These are phyloP conservation scores for Lactarius quietus DNA, from an alignment of 768 basidiomycete species.

Conservation along the genomic window DNA sequence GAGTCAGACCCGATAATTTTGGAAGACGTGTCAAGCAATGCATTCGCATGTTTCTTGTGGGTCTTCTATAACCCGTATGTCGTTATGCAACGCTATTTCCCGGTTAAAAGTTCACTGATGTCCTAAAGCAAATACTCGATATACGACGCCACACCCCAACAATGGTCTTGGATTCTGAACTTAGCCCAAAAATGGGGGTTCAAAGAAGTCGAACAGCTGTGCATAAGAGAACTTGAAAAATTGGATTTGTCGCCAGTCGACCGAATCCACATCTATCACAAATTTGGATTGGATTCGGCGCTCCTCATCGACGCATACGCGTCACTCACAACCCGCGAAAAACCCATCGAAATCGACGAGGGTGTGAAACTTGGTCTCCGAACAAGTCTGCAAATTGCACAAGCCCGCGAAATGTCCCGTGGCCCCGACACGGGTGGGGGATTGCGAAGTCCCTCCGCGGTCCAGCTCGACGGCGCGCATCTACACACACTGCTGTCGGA, in stretches of 20 bases:
- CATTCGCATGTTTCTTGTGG: constrained; percentile 35
- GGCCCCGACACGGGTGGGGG: constrained; percentile 12
- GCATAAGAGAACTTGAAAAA: constrained; percentile 39
- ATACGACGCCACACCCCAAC: constrained; percentile 39
- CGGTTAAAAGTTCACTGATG: constrained; percentile 4
- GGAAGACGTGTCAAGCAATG: constrained; percentile 29
- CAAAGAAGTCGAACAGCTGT: constrained; percentile 37
- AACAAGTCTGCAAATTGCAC: constrained; percentile 37
- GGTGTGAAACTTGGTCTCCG: constrained; percentile 42
- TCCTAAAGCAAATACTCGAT: constrained; percentile 35
- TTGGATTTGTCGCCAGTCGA: constrained; percentile 36
- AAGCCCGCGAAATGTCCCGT: constrained; percentile 36
- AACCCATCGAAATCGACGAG: constrained; percentile 38
- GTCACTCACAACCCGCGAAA: constrained; percentile 36
- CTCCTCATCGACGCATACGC: constrained; percentile 39
- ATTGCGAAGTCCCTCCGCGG: constrained; percentile 6
- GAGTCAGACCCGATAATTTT: constrained; percentile 33
- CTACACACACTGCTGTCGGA: neutral
- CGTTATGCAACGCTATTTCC: neutral
- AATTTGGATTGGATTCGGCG: constrained; percentile 34
- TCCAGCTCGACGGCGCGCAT: constrained; percentile 6
- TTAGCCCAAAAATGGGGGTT: constrained; percentile 43
- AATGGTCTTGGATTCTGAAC: constrained; percentile 42
- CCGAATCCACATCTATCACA: constrained; percentile 40
- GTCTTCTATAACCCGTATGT: constrained; percentile 37